Conservation (phyloP, 345 rosid species). For the Pistacia vera region DNA sequence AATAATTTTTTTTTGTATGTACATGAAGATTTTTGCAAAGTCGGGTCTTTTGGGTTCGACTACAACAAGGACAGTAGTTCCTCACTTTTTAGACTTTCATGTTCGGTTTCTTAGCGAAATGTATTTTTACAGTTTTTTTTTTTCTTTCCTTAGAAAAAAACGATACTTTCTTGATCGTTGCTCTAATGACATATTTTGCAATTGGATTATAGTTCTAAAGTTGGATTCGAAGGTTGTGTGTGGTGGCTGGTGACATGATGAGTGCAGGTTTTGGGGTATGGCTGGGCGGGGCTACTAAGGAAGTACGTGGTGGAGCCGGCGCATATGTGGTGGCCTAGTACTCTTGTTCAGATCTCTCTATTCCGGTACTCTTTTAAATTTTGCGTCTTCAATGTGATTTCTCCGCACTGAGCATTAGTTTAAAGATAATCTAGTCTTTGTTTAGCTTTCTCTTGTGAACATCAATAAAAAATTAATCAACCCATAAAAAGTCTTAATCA, state of each 20-base stretch:
- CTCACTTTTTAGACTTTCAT: no score
- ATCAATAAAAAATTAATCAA: background rate
- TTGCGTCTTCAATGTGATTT: background rate
- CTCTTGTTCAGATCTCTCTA: slow-evolving; percentile 37
- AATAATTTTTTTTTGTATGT: no score
- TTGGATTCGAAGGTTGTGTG: background rate
- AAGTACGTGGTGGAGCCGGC: slow-evolving; percentile 42
- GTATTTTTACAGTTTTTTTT: background rate
- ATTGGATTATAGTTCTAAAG: no score
- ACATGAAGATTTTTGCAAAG: no score
- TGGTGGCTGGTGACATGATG: background rate
- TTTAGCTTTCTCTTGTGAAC: background rate
- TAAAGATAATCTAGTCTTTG: no score
- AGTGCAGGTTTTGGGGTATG: slow-evolving; percentile 37
- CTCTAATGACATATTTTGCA: background rate
- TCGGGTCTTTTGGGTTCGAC: no score
- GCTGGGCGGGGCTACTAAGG: slow-evolving; percentile 40
- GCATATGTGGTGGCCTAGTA: slow-evolving; percentile 43
- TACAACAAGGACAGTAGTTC: no score
- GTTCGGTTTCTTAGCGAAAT: no score
- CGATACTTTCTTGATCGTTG: background rate
- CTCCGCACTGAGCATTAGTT: no score
- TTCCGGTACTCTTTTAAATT: slow-evolving; percentile 20
- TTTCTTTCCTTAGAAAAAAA: no score
- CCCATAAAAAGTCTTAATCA: background rate